These are phyloP conservation scores for Neoascochyta sp. DNA, from an alignment of 2,329 filamentous ascomycete species.

Conservation along the genomic window DNA sequence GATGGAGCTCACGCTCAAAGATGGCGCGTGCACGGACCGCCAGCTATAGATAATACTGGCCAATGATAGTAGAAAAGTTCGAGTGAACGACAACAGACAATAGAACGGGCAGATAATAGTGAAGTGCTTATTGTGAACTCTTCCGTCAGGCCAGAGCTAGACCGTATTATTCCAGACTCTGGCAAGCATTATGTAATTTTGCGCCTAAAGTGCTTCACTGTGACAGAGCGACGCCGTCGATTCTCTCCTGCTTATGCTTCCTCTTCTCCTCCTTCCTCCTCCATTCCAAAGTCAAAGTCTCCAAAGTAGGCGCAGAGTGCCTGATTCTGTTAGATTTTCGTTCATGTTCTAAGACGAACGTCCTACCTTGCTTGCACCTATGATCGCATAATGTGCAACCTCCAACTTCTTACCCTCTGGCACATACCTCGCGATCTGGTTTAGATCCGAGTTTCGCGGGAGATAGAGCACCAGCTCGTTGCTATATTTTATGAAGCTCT, in stretches of 20 bases:
- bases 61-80: slow-evolving; percentile 2
- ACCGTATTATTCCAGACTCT: no score
- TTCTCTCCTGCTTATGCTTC: no score
- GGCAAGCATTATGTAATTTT: no score
- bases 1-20: slow-evolving; percentile 6
- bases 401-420: slow-evolving; percentile 33
- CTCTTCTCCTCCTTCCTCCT: slow-evolving; percentile 10
- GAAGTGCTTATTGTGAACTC: slow-evolving; percentile 1
- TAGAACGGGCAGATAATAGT: slow-evolving; percentile 2
- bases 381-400: slow-evolving; percentile 76
- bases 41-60: no score
- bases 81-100: not conserved
- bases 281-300: slow-evolving; percentile 43
- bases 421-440: slow-evolving; percentile 37
- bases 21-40: slow-evolving; percentile 1
- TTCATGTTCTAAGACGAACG: no score
- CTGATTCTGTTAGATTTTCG: slow-evolving; percentile 20
- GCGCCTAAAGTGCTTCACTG: no score
- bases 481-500: slow-evolving; percentile 38
- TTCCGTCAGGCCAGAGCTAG: no score
- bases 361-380: slow-evolving; percentile 77
- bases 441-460: slow-evolving; percentile 56
- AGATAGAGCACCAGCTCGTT: slow-evolving; percentile 70
- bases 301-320: slow-evolving; percentile 60
- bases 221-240: no score